Evolutionary conservation across 108 stramenopile genomes (phyloP).

Genomic region (Cyclotella baltica): DNA sequence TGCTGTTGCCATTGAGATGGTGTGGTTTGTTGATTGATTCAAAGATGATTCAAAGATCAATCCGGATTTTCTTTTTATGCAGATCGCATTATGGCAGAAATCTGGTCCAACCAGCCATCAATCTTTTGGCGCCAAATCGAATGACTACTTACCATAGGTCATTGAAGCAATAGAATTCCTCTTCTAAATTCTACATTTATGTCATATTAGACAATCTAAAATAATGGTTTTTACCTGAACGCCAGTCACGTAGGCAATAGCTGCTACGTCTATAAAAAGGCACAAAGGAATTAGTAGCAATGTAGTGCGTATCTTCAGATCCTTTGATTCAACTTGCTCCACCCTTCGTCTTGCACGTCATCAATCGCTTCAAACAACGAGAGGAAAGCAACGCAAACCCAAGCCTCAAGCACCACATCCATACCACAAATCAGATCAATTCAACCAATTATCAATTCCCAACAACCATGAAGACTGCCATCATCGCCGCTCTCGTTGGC

Average conservation of each 20-base stretch:
- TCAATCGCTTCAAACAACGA: not conserved
- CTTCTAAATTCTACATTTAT: no score
- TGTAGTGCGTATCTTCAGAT: not conserved
- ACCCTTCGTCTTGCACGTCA: not conserved
- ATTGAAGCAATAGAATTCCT: no score
- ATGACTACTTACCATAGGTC: no score
- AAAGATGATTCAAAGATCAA: no score
- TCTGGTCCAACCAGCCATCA: no score
- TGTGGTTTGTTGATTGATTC: no score
- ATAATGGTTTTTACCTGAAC: no score
- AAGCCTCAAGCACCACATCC: not conserved
- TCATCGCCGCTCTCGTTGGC: constrained; percentile 65
- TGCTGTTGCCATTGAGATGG: constrained; percentile 2
- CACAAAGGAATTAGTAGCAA: not conserved
- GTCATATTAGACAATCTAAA: no score
- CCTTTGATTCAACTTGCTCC: constrained; percentile 14
- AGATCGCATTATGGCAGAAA: not conserved
- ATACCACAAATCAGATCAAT: constrained; percentile 6
- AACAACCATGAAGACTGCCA: constrained; percentile 69
- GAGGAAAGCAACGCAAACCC: not conserved
- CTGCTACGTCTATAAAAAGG: no score
- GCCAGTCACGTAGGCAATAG: no score
- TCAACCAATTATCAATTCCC: not conserved
- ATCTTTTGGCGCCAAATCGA: no score
- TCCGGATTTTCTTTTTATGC: no score